These are phyloP conservation scores for Excoecaria agallocha DNA, from an alignment of 345 rosid species.

Conservation along the genomic window DNA sequence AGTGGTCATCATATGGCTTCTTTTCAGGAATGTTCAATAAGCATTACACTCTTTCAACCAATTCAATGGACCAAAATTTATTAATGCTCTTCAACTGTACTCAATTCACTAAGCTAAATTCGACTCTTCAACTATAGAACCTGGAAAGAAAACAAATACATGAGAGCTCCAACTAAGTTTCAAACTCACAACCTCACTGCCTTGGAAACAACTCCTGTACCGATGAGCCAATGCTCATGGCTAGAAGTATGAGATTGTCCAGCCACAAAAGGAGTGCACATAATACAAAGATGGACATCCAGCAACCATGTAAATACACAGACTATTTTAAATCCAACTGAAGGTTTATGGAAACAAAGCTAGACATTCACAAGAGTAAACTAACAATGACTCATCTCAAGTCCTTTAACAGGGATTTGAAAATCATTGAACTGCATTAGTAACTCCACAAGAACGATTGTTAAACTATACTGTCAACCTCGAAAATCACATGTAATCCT, in stretches of 20 bases:
- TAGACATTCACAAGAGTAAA: background rate
- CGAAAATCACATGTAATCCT: background rate
- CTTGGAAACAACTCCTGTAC: background rate
- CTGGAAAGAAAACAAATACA: background rate
- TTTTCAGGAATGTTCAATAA: constrained; percentile 20
- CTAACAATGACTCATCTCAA: background rate
- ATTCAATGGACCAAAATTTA: constrained; percentile 16
- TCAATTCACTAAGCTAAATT: constrained; percentile 11
- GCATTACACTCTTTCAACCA: constrained; percentile 34
- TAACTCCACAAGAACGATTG: background rate
- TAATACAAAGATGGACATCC: constrained; percentile 7
- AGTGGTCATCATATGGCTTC: constrained; percentile 62
- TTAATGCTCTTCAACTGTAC: constrained; percentile 17
- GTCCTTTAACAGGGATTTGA: background rate
- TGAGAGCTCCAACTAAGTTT: background rate
- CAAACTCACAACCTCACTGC: no score
- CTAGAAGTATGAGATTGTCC: background rate
- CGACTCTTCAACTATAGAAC: background rate
- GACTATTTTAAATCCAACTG: background rate
- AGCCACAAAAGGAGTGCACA: background rate
- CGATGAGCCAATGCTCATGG: background rate
- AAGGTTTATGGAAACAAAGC: background rate
- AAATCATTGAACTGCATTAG: background rate
- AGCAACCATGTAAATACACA: background rate
- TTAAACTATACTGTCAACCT: background rate